These are phyloP conservation scores for Dianthus caryophyllus DNA, from an alignment of 148 eudicot species.

Conservation along the genomic window DNA sequence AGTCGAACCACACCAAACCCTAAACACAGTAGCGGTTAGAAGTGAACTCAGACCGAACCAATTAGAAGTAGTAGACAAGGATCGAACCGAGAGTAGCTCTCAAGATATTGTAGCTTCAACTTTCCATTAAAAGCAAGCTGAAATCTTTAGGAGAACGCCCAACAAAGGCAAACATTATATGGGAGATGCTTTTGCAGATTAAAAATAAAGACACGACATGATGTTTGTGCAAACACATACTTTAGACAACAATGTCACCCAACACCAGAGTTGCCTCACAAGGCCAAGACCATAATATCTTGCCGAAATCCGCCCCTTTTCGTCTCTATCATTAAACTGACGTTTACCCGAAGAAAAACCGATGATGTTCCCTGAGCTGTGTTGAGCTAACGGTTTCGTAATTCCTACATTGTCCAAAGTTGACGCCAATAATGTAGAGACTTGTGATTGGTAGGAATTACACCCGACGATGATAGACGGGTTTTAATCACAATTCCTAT, in stretches of 20 bases:
- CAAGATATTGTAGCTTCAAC: no score
- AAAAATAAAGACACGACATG: not conserved
- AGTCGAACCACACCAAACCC: no score
- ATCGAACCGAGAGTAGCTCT: no score
- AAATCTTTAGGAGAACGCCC: not conserved
- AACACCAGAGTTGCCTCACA: constrained; percentile 9
- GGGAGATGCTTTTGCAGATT: constrained; percentile 9
- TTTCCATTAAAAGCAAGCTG: not conserved
- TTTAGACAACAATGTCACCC: constrained; percentile 13
- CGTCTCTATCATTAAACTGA: not conserved
- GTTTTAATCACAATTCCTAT: no score
- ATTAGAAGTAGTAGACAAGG: no score
- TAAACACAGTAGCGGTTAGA: no score
- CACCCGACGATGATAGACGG: not conserved
- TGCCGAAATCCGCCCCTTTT: constrained; percentile 6
- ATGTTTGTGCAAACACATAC: not conserved
- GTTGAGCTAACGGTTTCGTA: not conserved
- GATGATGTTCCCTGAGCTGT: not conserved
- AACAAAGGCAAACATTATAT: not conserved
- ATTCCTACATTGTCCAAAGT: constrained; percentile 4
- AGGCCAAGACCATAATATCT: constrained; percentile 19
- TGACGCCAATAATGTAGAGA: not conserved
- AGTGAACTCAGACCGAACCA: no score
- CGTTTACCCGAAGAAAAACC: constrained; percentile 8
- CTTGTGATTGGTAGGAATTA: constrained; percentile 5